phyloP scores from a whole-genome alignment of 768 basidiomycete genomes.

The Coprinopsis sp. region DNA sequence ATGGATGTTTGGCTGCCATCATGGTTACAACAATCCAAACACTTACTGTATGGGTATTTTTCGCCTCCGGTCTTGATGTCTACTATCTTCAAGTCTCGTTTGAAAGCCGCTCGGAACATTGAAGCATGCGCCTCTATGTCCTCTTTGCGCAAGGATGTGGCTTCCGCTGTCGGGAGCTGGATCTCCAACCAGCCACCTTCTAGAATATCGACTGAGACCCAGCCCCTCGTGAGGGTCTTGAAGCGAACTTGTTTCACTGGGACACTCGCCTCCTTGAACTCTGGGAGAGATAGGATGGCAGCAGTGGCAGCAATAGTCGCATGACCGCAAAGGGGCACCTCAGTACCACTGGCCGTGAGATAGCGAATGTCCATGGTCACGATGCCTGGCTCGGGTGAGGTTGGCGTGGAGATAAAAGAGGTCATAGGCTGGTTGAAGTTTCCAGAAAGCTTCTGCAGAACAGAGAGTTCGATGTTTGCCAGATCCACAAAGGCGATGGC shows the following conservation, averaged over 20 bases:
- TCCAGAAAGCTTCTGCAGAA: constrained; percentile 30
- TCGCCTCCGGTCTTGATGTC: constrained; percentile 27
- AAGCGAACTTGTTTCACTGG: constrained; percentile 12
- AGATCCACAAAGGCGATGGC: constrained; percentile 34
- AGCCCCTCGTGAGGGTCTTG: background rate
- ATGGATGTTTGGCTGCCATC: background rate
- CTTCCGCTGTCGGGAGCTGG: constrained; percentile 25
- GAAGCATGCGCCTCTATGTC: constrained; percentile 27
- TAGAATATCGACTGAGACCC: constrained; percentile 4
- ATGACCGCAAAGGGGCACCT: constrained; percentile 39
- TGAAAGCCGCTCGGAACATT: constrained; percentile 32
- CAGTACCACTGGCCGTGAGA: constrained; percentile 26
- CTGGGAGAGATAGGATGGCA: constrained; percentile 31
- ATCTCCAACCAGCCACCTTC: constrained; percentile 35
- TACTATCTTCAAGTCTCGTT: background rate
- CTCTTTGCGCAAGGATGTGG: constrained; percentile 22
- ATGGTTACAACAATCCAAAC: background rate
- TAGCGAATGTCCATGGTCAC: constrained; percentile 32
- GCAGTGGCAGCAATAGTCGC: constrained; percentile 40
- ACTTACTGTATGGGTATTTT: constrained; percentile 25
- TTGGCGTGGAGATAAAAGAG: constrained; percentile 27
- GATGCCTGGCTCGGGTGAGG: constrained; percentile 17
- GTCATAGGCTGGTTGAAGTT: constrained; percentile 46
- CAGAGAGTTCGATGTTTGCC: constrained; percentile 17
- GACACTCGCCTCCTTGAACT: constrained; percentile 20